These are phyloP conservation scores for Coemansia sp. DNA, from an alignment of 192 early-diverging fungal genomes.

Conservation along the genomic window DNA sequence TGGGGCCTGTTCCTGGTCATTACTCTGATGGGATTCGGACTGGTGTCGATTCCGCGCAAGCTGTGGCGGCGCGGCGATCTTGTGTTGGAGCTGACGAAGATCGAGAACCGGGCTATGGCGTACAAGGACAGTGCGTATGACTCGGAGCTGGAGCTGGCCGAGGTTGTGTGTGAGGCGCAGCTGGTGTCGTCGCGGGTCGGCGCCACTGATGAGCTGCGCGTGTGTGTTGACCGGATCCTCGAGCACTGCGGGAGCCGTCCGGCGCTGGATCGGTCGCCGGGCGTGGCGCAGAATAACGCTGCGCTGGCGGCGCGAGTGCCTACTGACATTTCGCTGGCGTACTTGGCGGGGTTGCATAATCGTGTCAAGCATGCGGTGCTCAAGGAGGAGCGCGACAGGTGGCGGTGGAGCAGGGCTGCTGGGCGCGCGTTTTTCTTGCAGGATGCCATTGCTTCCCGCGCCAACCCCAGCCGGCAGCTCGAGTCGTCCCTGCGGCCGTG, in stretches of 20 bases:
- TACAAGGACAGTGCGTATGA: constrained; percentile 84
- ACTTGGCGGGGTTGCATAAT: constrained; percentile 70
- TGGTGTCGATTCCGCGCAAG: constrained; percentile 85
- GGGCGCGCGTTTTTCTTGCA: constrained; percentile 80
- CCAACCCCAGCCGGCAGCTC: constrained; percentile 64
- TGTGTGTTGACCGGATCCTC: constrained; percentile 66
- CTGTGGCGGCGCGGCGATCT: constrained; percentile 80
- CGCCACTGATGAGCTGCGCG: constrained; percentile 59
- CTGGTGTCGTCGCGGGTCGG: constrained; percentile 38
- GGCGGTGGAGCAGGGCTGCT: constrained; percentile 78
- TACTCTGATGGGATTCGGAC: constrained; percentile 90
- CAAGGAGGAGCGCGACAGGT: constrained; percentile 73
- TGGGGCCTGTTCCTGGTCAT: constrained; percentile 91
- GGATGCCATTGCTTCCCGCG: constrained; percentile 76
- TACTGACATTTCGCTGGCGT: constrained; percentile 61
- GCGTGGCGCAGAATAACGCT: neutral
- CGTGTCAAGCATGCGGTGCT: constrained; percentile 71
- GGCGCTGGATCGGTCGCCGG: neutral
- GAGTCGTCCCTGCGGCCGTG: constrained; percentile 60
- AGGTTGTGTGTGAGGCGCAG: constrained; percentile 51
- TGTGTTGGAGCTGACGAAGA: constrained; percentile 61
- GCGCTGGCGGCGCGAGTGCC: constrained; percentile 48
- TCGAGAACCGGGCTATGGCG: constrained; percentile 68
- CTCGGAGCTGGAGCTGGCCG: constrained; percentile 79
- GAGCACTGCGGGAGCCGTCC: constrained; percentile 53